These are phyloP conservation scores for Trypanosoma scelopori DNA, from an alignment of 208 protist species.

Conservation along the genomic window DNA sequence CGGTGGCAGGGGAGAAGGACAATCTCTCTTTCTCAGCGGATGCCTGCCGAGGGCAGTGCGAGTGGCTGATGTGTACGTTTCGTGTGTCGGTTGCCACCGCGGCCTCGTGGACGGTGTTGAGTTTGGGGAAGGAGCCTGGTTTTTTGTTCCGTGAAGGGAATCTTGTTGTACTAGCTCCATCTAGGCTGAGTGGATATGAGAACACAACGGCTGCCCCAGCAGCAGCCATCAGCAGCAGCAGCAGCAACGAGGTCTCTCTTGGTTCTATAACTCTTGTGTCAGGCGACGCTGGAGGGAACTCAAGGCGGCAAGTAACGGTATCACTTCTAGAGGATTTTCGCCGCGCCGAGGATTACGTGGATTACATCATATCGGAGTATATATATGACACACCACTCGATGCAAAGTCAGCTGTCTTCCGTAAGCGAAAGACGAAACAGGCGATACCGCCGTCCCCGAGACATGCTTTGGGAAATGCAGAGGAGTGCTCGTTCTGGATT, in stretches of 20 bases:
- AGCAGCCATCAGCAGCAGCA: conserved; percentile 13
- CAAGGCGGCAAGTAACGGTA: conserved; percentile 11
- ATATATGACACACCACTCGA: conserved; percentile 55
- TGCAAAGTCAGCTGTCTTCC: conserved; percentile 27
- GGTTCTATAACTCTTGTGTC: conserved; percentile 14
- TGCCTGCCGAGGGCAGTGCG: conserved; percentile 8
- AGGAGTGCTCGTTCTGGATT: conserved; percentile 64
- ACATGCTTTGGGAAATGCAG: conserved; percentile 10
- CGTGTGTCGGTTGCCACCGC: conserved; percentile 12
- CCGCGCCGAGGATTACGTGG: conserved; percentile 61
- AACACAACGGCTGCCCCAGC: conserved; percentile 1
- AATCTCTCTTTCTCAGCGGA: not conserved
- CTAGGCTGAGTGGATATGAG: conserved; percentile 31
- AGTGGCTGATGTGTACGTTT: conserved; percentile 27
- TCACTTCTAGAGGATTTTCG: conserved; percentile 67
- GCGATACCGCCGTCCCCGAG: not conserved
- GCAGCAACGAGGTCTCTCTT: not conserved
- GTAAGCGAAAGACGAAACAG: conserved; percentile 12
- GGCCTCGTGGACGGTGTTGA: conserved; percentile 15
- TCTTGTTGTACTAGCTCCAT: conserved; percentile 57
- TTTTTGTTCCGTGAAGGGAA: conserved; percentile 52
- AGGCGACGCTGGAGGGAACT: not conserved
- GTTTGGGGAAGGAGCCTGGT: conserved; percentile 24
- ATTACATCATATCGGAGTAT: conserved; percentile 62
- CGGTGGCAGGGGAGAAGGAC: not conserved